Conservation (phyloP, 257 asterid genomes). For the Dorcoceras hygrometricum region DNA sequence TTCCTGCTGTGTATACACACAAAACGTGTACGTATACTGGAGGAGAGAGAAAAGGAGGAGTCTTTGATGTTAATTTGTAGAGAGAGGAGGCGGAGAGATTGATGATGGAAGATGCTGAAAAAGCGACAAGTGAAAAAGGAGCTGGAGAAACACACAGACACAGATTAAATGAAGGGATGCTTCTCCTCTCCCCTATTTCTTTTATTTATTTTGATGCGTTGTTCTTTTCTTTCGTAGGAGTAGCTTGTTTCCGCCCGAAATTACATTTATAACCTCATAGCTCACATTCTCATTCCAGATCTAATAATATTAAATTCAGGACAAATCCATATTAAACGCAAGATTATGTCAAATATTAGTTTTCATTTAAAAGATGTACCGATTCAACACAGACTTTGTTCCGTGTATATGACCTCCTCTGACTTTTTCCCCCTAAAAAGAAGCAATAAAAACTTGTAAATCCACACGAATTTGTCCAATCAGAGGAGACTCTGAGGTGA, state of each 20-base stretch:
- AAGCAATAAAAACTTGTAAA: too few relatives aligned
- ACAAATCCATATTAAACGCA: conserved; percentile 20
- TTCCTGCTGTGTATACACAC: conserved; percentile 19
- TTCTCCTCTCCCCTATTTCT: too few relatives aligned
- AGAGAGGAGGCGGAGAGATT: conserved; percentile 28
- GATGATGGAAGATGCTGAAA: conserved; percentile 39
- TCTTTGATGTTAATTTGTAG: conserved; percentile 16
- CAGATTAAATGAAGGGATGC: too few relatives aligned
- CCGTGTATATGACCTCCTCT: too few relatives aligned
- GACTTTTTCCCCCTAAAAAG: too few relatives aligned
- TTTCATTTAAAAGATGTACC: too few relatives aligned
- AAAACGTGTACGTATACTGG: conserved; percentile 13
- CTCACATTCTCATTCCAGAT: conserved; percentile 16
- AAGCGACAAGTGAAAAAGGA: conserved; percentile 32
- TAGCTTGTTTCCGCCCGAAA: conserved; percentile 25
- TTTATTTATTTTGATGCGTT: conserved; percentile 33
- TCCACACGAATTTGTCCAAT: too few relatives aligned
- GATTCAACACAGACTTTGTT: too few relatives aligned
- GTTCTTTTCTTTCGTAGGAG: conserved; percentile 26
- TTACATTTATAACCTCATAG: conserved; percentile 32
- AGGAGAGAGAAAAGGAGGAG: conserved; percentile 30
- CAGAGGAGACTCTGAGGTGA: too few relatives aligned
- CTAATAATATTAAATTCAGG: not conserved
- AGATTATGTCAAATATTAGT: too few relatives aligned
- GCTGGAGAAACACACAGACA: too few relatives aligned